phyloP scores from a whole-genome alignment of 163 green algal species.

The Picocystis sp. region DNA sequence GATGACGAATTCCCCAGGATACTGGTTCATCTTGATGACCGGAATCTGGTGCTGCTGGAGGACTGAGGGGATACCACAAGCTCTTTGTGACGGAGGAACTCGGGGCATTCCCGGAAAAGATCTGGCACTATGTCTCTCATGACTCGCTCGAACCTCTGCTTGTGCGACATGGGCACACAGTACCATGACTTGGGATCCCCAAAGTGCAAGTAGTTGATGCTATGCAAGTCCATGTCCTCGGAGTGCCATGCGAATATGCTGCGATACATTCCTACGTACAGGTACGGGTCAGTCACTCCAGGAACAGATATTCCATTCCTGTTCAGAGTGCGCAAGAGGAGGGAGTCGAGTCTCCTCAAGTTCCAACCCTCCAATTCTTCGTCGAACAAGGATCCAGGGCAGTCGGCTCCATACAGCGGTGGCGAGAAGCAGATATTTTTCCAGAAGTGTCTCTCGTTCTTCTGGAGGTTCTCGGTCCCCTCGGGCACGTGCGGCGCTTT shows the following conservation, averaged over 20 bases:
- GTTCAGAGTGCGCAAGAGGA: slow-evolving; percentile 43
- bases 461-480: slow-evolving; percentile 8
- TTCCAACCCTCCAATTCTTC: slow-evolving; percentile 42
- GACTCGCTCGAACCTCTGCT: slow-evolving; percentile 42
- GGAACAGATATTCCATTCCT: slow-evolving; percentile 29
- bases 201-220: slow-evolving; percentile 35
- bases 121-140: slow-evolving; percentile 29
- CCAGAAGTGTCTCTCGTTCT: slow-evolving; percentile 50
- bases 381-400: slow-evolving; percentile 43
- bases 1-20: slow-evolving; percentile 58
- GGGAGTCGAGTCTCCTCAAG: slow-evolving; percentile 34
- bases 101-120: slow-evolving; percentile 29
- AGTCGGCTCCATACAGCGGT: slow-evolving; percentile 51
- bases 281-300: slow-evolving; percentile 58
- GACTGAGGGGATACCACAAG: slow-evolving; percentile 49
- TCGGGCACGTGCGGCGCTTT: slow-evolving; percentile 1
- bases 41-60: slow-evolving; percentile 50
- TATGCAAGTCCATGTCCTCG: slow-evolving; percentile 33
- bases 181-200: slow-evolving; percentile 38
- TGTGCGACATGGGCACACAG: slow-evolving; percentile 40
- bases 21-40: slow-evolving; percentile 40
- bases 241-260: slow-evolving; percentile 58
- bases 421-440: slow-evolving; percentile 37
- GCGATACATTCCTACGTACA: slow-evolving; percentile 67
- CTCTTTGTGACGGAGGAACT: slow-evolving; percentile 69